Base-by-base conservation (phyloP, 345 rosid genomes). In the Ailanthus altissimus region DNA sequence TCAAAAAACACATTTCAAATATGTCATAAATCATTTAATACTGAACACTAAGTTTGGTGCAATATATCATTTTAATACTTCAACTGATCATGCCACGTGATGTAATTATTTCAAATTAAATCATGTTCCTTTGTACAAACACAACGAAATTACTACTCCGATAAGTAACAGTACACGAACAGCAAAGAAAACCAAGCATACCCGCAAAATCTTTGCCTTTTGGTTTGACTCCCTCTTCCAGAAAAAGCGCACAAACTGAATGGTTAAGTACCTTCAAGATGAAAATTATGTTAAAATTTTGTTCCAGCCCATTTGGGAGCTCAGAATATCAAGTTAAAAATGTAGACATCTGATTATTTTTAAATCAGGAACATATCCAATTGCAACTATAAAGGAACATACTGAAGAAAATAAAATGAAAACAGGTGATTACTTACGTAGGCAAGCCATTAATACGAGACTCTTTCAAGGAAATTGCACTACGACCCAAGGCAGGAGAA, bases 171-270 rank as follows among this genome's bases (percentile, higher is more conserved):
- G 32, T 10, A 28, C 11, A 61, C 9, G 28, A 32, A 58, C 78
- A 65, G n/a, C 63, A 74, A 64, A 45, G 28, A 72, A 67, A 71
- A 65, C 53, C 56, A 61, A n/a, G n/a, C 68, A 46, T 86, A 97
- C 99, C 91, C 97, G 86, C 75, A 97, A 87, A 80, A 97, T 97
- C 85, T 97, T 97, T 69, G 98, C 99, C 82, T 97, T 97, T 86
- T 94, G 98, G 87, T 94, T 97, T 60, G 96, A 91, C 77, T 97
- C 99, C 82, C 99, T 89, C 89, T 94, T 97, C 99, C 98, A 97
- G 92, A 97, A 97, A 86, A 97, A 97, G 0, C 97, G 96, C 68
- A 97, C 98, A 86, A 97, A 94, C 85, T 97, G 99, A 85, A 97
- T 86, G n/a, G 98, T 94, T 85, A 92, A 81, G 84, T 97, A 97